A percentile compares a stretch with the other conserved stretches of the same genome.
phyloP scores from a whole-genome alignment of 805 yeast species.

The Cyberlindnera amylophila region DNA sequence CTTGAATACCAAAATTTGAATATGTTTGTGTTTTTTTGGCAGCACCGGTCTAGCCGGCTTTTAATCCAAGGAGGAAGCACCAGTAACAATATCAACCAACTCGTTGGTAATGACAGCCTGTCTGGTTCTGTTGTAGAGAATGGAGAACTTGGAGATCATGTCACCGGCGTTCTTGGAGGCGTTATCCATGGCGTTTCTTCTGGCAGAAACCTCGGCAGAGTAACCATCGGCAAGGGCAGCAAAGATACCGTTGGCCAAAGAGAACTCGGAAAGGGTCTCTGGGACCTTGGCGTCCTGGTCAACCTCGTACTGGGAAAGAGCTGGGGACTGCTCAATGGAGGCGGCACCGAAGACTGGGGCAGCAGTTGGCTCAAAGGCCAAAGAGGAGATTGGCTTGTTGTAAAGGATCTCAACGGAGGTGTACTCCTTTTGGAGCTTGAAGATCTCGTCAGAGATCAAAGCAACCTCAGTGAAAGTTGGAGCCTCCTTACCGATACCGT shows the following conservation, averaged over 20 bases:
- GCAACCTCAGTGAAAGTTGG: conserved; percentile 92
- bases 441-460: conserved; percentile 80
- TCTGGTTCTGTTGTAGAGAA: conserved; percentile 98
- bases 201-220: conserved; percentile 95
- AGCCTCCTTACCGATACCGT: conserved; percentile 94
- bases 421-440: conserved; percentile 54
- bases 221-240: conserved; percentile 96
- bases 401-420: conserved; percentile 74
- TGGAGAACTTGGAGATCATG: conserved; percentile 94
- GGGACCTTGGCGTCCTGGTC: conserved; percentile 68
- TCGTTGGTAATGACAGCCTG: conserved; percentile 99
- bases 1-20: neutral
- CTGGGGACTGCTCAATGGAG: conserved; percentile 79
- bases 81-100: conserved; percentile 98
- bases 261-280: conserved; percentile 75
- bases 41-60: conserved; percentile 15
- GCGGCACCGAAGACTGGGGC: conserved; percentile 64
- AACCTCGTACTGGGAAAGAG: conserved; percentile 76
- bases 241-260: conserved; percentile 84
- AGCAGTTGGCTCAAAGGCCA: conserved; percentile 81
- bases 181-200: conserved; percentile 99
- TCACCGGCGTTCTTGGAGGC: conserved; percentile 99
- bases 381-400: conserved; percentile 85
- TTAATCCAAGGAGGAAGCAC: conserved; percentile 97
- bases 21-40: neutral